Evolutionary conservation across 2,329 filamentous ascomycete genomes (phyloP).

Genomic region (Didymella arachidicola): DNA sequence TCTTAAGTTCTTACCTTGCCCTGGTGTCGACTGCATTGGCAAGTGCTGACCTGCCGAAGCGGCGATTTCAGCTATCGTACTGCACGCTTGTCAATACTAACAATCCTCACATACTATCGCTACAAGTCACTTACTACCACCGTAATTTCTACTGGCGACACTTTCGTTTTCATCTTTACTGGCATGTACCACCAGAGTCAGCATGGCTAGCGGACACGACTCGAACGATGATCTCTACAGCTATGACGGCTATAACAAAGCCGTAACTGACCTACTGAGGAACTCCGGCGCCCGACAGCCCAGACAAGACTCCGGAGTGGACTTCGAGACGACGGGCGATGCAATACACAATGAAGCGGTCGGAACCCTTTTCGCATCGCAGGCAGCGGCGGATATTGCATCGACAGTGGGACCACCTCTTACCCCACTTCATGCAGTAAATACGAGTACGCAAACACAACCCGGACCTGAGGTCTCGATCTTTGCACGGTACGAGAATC

Average conservation of each 20-base stretch:
- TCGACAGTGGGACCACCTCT: background rate
- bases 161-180: background rate
- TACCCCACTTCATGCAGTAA: background rate
- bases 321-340: background rate
- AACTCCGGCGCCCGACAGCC: background rate
- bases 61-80: background rate
- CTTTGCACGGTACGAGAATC: conserved; percentile 1
- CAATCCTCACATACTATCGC: background rate
- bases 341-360: background rate
- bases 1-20: background rate
- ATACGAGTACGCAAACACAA: background rate
- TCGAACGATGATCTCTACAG: conserved; percentile 3
- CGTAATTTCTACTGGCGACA: background rate
- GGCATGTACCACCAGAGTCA: background rate
- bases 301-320: conserved; percentile 5
- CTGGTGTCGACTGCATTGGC: background rate
- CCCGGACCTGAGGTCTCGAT: background rate
- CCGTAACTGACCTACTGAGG: background rate
- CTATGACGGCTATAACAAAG: background rate
- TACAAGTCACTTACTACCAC: background rate
- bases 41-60: background rate
- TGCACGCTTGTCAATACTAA: background rate
- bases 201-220: background rate
- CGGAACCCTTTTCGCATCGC: conserved; percentile 3
- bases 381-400: background rate